Evolutionary conservation across 1,284 basidiomycete genomes (phyloP), one percentile per base, ranked within the genome.

Genomic region (Cutaneotrichosporon curvatum): DNA sequence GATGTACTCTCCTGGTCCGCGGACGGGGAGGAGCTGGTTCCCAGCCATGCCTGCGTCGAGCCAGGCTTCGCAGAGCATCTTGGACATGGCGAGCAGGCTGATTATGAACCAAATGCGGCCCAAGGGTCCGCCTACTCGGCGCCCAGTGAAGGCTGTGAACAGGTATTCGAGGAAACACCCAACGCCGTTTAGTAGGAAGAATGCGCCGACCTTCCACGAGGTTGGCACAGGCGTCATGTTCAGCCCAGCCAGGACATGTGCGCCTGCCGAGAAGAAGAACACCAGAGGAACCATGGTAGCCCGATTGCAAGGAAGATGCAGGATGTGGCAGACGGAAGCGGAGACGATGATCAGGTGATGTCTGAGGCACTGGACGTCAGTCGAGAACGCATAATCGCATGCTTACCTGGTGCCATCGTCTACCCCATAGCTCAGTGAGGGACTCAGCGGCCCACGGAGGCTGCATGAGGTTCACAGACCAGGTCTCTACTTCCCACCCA

Each of bases 401-500:
- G 63, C 64, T 52, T 42, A 69, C 65, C 60, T 69, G 66, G 55
- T 72, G 71, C 71, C 71, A 72, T 30, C 71, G 41, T 39, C 55
- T 58, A 4, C 70, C 69, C 71, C 71, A 72, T 21, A 72, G 58
- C 23, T 70, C 65, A 35, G 70, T 48, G 35, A 72, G 32, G 45
- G 61, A 64, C 46, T 65, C 64, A 3, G 64, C 61, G 23, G 38
- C 48, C 51, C 62, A 61, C 3, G 69, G 68, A 23, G 43, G 37
- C 42, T 68, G 57, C 43, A 70, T 66, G 31, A 72, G 47, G 45
- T 65, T 60, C 22, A 61, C 53, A 45, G 67, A 61, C 68, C 67
- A 71, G 2, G 52, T 52, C 31, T 61, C 56, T 6, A 55, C 53
- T 44, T 67, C 65, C 50, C 57, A 67, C 28, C 59, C 59, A 0